Conservation (phyloP, 192 early-diverging fungal genomes). For the Haplosporangium gracile region DNA sequence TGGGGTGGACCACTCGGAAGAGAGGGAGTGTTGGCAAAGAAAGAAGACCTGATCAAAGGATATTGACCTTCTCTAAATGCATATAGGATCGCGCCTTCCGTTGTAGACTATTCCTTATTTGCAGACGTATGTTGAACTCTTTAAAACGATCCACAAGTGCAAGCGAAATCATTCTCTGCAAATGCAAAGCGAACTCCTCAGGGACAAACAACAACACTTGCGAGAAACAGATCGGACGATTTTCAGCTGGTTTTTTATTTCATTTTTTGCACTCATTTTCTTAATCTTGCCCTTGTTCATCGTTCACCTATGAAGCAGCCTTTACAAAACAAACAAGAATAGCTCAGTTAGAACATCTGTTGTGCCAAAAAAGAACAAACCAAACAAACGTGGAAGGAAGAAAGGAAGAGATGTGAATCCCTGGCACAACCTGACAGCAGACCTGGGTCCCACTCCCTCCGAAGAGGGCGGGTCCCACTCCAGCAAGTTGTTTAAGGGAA, state of each 20-base stretch:
- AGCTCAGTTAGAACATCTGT: neutral
- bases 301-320: neutral
- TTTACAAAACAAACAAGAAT: neutral
- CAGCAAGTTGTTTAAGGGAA: constrained; percentile 54
- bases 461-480: constrained; percentile 54
- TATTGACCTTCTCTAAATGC: neutral
- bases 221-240: neutral
- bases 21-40: neutral
- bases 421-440: constrained; percentile 53
- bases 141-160: neutral
- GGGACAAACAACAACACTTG: neutral
- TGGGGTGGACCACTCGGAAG: neutral
- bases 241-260: neutral
- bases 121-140: neutral
- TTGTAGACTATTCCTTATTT: neutral
- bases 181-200: neutral
- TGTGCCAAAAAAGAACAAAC: neutral
- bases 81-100: neutral
- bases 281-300: neutral
- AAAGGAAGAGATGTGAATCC: constrained; percentile 36
- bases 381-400: neutral
- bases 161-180: neutral
- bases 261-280: neutral
- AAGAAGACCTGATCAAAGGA: neutral
- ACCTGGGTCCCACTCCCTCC: constrained; percentile 53